Evolutionary conservation across 441 rosid genomes (phyloP), one percentile per base, ranked within the genome.

Genomic region (Arabidopsis hybrid): DNA sequence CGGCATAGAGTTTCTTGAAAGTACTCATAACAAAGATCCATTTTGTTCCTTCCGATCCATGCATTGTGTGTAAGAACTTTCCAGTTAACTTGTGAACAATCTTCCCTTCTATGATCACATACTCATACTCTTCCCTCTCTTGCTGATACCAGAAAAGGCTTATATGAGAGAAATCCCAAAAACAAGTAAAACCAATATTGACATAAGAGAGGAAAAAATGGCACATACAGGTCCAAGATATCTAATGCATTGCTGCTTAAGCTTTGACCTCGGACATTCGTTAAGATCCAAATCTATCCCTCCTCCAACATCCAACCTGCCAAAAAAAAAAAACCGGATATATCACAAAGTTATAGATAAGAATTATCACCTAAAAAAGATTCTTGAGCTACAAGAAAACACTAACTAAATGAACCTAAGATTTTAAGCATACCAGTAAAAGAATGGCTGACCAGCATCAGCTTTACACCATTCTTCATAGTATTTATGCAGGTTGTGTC

Each of bases 1-100:
- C 95, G 29, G 86, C 87, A 68, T 89, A 94, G 64, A 94, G 86
- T 81, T 81, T 90, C 71, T 82, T 89, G 40, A 73, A 82, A 74
- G 99, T 79, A 81, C 97, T 90, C 99, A 87, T 85, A 68, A 92
- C 99, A 62, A 94, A 94, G 64, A 91, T 94, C 89, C 91, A 89
- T 79, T 94, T 92, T 59, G 73, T 67, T 7, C 79, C 88, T 14
- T 80, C 73, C 1, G 56, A 56, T 67, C 89, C 93, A 2, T 79
- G 71, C 50, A 70, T 68, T 5, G 97, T 89, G 71, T 94, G 80
- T 47, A 94, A 85, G 34, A 78, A 72, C 21, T 80, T 72, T 56
- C 88, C 85, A 5, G 84, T 80, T 77, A 73, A 80, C 71, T 86
- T 90, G 82, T 87, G 95, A 64, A 83, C 75, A 68, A 94, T 81